Evolutionary conservation across 2,329 filamentous ascomycete species (phyloP).

Genomic region (Aspergillus alliaceus): DNA sequence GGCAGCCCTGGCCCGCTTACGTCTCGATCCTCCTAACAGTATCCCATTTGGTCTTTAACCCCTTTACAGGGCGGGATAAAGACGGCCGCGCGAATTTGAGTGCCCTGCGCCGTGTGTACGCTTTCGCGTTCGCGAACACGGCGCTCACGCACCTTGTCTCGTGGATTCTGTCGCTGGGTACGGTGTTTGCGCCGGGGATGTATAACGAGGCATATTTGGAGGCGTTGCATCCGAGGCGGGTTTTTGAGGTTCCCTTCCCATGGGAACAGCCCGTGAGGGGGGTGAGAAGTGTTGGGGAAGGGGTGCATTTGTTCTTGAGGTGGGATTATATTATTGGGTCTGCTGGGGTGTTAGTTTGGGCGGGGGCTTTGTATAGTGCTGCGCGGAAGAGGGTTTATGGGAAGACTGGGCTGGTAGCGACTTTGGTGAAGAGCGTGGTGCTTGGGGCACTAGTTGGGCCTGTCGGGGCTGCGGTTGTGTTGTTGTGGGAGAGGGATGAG

Average conservation of each 20-base stretch:
- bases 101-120: constrained; percentile 41
- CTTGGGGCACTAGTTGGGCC: constrained; percentile 45
- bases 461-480: constrained; percentile 43
- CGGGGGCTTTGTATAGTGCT: constrained; percentile 35
- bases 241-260: constrained; percentile 39
- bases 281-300: constrained; percentile 39
- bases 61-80: too few relatives aligned
- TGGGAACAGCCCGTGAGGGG: constrained; percentile 29
- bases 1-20: constrained; percentile 54
- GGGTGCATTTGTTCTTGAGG: constrained; percentile 48
- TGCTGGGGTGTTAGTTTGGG: constrained; percentile 47
- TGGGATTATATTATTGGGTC: constrained; percentile 52
- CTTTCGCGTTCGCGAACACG: constrained; percentile 42
- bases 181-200: constrained; percentile 36
- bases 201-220: constrained; percentile 33
- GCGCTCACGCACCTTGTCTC: constrained; percentile 43
- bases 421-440: constrained; percentile 35
- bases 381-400: constrained; percentile 30
- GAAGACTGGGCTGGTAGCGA: constrained; percentile 22
- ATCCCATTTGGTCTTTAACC: constrained; percentile 26
- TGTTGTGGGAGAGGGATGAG: constrained; percentile 54
- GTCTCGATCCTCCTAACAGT: constrained; percentile 42
- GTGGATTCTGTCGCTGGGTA: constrained; percentile 42
- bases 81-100: constrained; percentile 30
- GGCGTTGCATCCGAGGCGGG: constrained; percentile 38